phyloP scores from a whole-genome alignment of 2,329 filamentous ascomycete genomes.

The Daldinia sp. region DNA sequence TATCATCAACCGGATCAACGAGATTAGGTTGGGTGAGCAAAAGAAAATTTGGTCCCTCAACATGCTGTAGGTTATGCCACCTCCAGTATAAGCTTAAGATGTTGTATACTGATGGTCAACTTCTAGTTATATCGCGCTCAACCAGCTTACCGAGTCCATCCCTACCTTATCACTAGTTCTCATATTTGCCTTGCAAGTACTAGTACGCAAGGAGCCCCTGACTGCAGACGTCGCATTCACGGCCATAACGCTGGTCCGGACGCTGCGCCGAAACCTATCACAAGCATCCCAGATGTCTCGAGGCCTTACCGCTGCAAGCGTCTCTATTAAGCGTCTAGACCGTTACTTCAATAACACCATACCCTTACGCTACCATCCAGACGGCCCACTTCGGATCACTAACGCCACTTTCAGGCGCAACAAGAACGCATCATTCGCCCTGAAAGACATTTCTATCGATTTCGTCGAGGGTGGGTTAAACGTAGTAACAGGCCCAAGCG shows the following conservation, averaged over 20 bases:
- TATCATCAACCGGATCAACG: constrained; percentile 63
- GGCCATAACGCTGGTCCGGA: constrained; percentile 65
- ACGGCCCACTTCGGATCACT: constrained; percentile 61
- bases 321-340: constrained; percentile 66
- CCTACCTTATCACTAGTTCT: constrained; percentile 65
- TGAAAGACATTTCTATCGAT: constrained; percentile 62
- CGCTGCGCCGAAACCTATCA: constrained; percentile 64
- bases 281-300: constrained; percentile 62
- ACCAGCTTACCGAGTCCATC: constrained; percentile 64
- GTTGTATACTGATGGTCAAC: constrained; percentile 21
- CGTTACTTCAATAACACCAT: constrained; percentile 65
- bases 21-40: constrained; percentile 64
- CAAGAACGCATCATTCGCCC: constrained; percentile 62
- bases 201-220: constrained; percentile 60
- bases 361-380: constrained; percentile 61
- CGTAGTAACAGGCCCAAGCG: constrained; percentile 66
- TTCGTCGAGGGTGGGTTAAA: constrained; percentile 68
- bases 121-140: constrained; percentile 53
- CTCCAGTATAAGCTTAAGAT: constrained; percentile 1
- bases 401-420: constrained; percentile 63
- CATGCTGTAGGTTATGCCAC: constrained; percentile 57
- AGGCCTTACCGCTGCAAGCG: constrained; percentile 57
- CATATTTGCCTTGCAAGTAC: constrained; percentile 66
- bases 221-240: constrained; percentile 70
- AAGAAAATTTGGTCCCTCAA: constrained; percentile 66